A percentile compares a stretch with the other conserved stretches of the same genome.
These are phyloP conservation scores for Talaromyces verruculosus DNA, from an alignment of 2,329 filamentous ascomycete species.

Conservation along the genomic window DNA sequence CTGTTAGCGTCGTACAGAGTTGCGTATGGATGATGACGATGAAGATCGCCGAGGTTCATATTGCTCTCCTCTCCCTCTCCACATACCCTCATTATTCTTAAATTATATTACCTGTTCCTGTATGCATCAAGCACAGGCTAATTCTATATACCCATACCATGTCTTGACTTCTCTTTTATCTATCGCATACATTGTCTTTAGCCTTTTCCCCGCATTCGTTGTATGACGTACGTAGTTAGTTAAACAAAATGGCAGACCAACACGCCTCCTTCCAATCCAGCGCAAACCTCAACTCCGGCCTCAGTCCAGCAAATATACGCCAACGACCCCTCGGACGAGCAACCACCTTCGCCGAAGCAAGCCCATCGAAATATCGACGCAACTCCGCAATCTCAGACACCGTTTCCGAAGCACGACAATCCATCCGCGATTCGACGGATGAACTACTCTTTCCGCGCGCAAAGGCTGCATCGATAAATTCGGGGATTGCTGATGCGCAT, in stretches of 20 bases:
- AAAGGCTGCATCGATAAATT: constrained; percentile 29
- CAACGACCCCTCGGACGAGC: constrained; percentile 39
- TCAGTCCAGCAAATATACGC: constrained; percentile 30
- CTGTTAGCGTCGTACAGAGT: neutral
- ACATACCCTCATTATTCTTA: too few relatives aligned
- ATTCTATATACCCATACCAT: neutral
- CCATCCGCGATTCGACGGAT: constrained; percentile 65
- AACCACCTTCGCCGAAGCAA: constrained; percentile 38
- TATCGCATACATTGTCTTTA: neutral
- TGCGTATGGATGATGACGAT: constrained; percentile 1
- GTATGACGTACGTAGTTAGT: neutral
- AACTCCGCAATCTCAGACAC: constrained; percentile 80
- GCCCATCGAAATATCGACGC: constrained; percentile 51
- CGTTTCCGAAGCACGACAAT: constrained; percentile 64
- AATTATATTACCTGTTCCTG: neutral
- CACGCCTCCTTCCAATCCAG: constrained; percentile 23
- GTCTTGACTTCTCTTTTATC: neutral
- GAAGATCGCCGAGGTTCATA: constrained; percentile 5
- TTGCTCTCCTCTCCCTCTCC: neutral
- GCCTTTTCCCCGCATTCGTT: neutral
- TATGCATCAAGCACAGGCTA: neutral
- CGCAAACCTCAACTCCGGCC: constrained; percentile 20
- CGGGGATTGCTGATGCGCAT: constrained; percentile 33
- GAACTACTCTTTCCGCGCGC: constrained; percentile 64
- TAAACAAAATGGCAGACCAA: constrained; percentile 21